Conservation (phyloP, 1,284 basidiomycete species). For the Lentinula novae-zelandiae region DNA sequence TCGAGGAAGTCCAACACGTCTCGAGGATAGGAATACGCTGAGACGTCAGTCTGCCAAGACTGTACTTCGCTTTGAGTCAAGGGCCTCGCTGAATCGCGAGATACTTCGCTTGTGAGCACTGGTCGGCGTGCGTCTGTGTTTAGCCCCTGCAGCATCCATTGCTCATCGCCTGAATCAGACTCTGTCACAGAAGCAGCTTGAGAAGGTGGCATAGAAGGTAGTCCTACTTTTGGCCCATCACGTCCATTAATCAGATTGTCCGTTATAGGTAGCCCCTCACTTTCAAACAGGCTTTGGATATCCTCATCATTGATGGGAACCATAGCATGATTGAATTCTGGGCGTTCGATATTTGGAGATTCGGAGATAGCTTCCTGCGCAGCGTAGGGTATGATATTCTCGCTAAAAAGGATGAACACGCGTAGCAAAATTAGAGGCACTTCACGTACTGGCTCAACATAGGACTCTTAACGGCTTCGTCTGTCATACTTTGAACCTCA, state of each 20-base stretch:
- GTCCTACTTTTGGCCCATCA: background rate
- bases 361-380: background rate
- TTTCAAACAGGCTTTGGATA: slow-evolving; percentile 2
- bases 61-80: slow-evolving; percentile 9
- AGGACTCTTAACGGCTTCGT: background rate
- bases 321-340: background rate
- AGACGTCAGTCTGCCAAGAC: slow-evolving; percentile 22
- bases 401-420: background rate
- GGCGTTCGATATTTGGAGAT: background rate
- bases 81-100: background rate
- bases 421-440: background rate
- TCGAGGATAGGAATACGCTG: slow-evolving; percentile 8
- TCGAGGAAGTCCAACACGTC: slow-evolving; percentile 27
- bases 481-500: background rate
- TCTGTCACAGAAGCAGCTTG: slow-evolving; percentile 23
- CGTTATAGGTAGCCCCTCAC: background rate
- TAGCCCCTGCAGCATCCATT: slow-evolving; percentile 1
- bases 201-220: background rate
- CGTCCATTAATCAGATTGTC: background rate
- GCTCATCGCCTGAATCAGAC: slow-evolving; percentile 23
- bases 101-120: background rate
- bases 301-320: background rate
- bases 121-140: background rate
- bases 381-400: background rate
- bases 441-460: background rate